These are phyloP conservation scores for Hirsutella rhossiliensis DNA, from an alignment of 2,329 filamentous ascomycete genomes.

Conservation along the genomic window DNA sequence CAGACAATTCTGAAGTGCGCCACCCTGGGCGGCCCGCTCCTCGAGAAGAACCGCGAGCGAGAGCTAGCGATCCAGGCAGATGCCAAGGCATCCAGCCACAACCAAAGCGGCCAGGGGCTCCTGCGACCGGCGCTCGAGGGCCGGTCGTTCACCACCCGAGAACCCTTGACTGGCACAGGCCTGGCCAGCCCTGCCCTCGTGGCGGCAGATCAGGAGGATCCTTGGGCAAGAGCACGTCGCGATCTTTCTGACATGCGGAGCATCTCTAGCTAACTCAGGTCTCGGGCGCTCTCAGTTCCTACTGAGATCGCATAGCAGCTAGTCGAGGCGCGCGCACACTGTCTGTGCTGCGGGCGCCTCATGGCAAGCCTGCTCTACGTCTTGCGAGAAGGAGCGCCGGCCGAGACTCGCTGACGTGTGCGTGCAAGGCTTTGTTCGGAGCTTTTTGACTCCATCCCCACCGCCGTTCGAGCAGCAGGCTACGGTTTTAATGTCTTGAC, in stretches of 20 bases:
- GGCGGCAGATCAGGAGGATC: constrained; percentile 29
- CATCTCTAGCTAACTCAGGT: constrained; percentile 19
- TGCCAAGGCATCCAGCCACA: constrained; percentile 30
- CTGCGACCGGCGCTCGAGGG: constrained; percentile 34
- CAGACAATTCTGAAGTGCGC: constrained; percentile 96
- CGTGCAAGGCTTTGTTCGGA: no score
- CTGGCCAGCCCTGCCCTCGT: constrained; percentile 52
- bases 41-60: constrained; percentile 61
- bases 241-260: constrained; percentile 26
- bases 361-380: neutral
- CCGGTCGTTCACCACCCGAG: constrained; percentile 59
- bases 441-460: no score
- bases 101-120: constrained; percentile 23
- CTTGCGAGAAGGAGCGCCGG: no score
- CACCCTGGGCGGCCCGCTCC: constrained; percentile 71
- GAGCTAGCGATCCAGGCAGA: constrained; percentile 41
- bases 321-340: constrained; percentile 1
- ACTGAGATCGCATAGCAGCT: constrained; percentile 16
- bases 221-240: constrained; percentile 37
- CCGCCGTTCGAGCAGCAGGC: no score
- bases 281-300: constrained; percentile 11
- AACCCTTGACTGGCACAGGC: constrained; percentile 39
- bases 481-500: no score
- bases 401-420: no score
- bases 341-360: neutral